Evolutionary conservation across 805 yeast genomes (phyloP).

Genomic region (Yamadazyma laniorum): DNA sequence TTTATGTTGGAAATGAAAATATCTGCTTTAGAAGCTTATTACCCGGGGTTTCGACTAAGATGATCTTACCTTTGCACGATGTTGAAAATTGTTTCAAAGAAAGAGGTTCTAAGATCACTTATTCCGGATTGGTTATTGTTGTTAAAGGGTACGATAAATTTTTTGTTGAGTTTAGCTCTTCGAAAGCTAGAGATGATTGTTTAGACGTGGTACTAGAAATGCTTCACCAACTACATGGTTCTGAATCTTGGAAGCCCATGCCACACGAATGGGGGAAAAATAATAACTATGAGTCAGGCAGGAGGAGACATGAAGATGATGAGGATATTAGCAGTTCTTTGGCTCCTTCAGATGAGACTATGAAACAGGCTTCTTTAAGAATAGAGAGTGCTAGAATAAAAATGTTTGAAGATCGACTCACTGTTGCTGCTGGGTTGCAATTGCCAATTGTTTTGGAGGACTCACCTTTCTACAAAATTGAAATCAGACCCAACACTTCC

Average conservation of each 20-base stretch:
- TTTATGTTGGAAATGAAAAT: conserved; percentile 65
- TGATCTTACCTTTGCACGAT: conserved; percentile 78
- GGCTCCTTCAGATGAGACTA: conserved; percentile 11
- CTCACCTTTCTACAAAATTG: conserved; percentile 52
- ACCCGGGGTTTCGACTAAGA: conserved; percentile 74
- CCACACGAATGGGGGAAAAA: conserved; percentile 26
- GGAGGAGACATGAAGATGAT: conserved; percentile 11
- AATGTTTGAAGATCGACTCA: conserved; percentile 65
- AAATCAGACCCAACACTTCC: conserved; percentile 51
- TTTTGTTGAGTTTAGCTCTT: conserved; percentile 70
- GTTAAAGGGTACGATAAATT: conserved; percentile 76
- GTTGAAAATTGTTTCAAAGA: conserved; percentile 68
- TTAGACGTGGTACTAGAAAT: conserved; percentile 51
- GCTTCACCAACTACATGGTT: conserved; percentile 39
- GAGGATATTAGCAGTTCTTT: conserved; percentile 4
- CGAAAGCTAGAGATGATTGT: conserved; percentile 70
- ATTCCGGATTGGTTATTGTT: conserved; percentile 67
- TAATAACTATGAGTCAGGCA: conserved; percentile 18
- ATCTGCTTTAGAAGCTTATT: conserved; percentile 79
- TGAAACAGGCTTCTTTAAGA: conserved; percentile 21
- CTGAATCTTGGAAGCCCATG: conserved; percentile 22
- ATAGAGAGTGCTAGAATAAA: conserved; percentile 59
- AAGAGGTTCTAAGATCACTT: conserved; percentile 64
- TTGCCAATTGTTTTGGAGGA: conserved; percentile 70
- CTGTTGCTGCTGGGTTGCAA: conserved; percentile 57